Evolutionary conservation across 768 basidiomycete genomes (phyloP), one percentile per base, ranked within the genome.

Genomic region (Auriscalpium microsporum): DNA sequence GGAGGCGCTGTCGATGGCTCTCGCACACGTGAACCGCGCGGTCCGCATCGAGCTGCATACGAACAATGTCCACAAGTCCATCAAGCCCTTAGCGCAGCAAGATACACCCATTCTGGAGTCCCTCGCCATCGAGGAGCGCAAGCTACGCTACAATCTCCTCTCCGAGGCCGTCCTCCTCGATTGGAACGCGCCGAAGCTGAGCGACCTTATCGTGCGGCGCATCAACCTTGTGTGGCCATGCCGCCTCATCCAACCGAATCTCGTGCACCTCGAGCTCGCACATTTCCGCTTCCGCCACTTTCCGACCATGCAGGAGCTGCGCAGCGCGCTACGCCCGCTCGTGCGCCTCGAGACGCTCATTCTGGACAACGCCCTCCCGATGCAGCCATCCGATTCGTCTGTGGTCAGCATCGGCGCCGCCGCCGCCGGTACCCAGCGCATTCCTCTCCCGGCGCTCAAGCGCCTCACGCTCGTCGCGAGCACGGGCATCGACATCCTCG

Each of bases 401-500:
- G 58, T 57, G 16, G 42, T 50, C n/a, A 23, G 35, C 48, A 11
- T 42, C 8, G 17, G 14, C 14, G 40, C 17, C 8, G 48, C 58
- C 50, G 16, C 52, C 10, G 40, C 52, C 47, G 45, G 56, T 36
- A 44, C 38, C 40, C 48, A 57, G 21, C 58, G 58, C 28, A 45
- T 59, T 50, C n/a, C 44, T 40, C 42, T 59, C 13, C 8, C 16
- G 9, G 42, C 28, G 16, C 51, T 59, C 0, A 55, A 56, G 28
- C 57, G 52, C 51, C 53, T 59, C 55, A 57, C 50, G 13, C 56
- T 59, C 5, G 57, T 48, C 17, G 51, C 58, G 6, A 44, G 21
- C 9, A 58, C 58, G 36, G 58, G 56, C 6, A 33, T 58, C 42
- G 58, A 59, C 58, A 59, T 59, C 46, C 51, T 59, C 42, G 56